Conservation (phyloP, 1,284 basidiomycete genomes). For the Trichosporon asahii region DNA sequence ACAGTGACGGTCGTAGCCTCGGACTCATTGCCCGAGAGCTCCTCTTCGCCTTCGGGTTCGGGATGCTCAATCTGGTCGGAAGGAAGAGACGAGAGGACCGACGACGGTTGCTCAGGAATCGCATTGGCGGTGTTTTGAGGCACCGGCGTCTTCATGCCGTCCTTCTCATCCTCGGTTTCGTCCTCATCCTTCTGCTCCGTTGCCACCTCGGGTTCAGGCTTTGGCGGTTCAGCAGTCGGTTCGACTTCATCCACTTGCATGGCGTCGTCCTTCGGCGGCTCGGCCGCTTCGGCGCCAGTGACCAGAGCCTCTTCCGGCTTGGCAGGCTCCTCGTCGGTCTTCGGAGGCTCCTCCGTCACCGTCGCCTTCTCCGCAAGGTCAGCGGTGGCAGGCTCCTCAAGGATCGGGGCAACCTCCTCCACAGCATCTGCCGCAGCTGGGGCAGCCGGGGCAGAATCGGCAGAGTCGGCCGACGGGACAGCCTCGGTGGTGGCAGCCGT, state of each 20-base stretch:
- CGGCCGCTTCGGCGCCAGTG: neutral
- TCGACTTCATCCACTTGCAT: neutral
- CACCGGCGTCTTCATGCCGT: neutral
- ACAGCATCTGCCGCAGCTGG: neutral
- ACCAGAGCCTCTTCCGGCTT: neutral
- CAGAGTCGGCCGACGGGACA: neutral
- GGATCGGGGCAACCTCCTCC: neutral
- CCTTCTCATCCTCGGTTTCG: neutral
- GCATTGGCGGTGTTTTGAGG: neutral
- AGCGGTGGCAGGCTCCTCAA: neutral
- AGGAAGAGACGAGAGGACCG: conserved; percentile 19
- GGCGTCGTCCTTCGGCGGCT: neutral
- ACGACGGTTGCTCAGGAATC: conserved; percentile 12
- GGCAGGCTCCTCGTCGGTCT: neutral
- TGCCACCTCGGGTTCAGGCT: conserved; percentile 3
- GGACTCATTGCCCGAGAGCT: conserved; percentile 31
- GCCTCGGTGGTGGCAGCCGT: neutral
- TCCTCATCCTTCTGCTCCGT: neutral
- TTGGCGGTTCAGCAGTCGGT: neutral
- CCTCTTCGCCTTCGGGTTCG: conserved; percentile 17
- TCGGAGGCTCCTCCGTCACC: neutral
- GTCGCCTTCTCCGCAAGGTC: neutral
- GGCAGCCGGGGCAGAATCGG: neutral
- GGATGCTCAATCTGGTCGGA: conserved; percentile 9
- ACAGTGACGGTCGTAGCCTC: conserved; percentile 42